These are phyloP conservation scores for Orychophragmus violaceus DNA, from an alignment of 345 rosid species.

Conservation along the genomic window DNA sequence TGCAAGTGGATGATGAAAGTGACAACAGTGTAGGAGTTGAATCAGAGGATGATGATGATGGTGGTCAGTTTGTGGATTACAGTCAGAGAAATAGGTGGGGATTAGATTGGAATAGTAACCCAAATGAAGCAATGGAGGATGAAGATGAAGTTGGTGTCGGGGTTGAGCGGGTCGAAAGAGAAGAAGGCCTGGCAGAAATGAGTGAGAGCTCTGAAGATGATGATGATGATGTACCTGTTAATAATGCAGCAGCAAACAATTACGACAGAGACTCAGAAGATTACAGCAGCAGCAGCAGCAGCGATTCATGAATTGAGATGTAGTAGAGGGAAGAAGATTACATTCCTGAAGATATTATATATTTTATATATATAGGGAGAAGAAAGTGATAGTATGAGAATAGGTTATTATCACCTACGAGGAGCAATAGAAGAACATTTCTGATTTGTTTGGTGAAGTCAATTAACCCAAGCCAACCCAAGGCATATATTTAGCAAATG, in stretches of 20 bases:
- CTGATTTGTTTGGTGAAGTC: slow-evolving; percentile 24
- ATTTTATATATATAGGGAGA: not conserved
- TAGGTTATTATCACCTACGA: slow-evolving; percentile 20
- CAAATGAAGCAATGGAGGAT: slow-evolving; percentile 41
- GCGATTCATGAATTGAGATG: slow-evolving; percentile 35
- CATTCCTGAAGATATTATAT: slow-evolving; percentile 14
- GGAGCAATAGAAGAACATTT: slow-evolving; percentile 14
- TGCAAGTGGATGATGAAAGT: slow-evolving; percentile 51
- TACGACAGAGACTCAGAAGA: slow-evolving; percentile 47
- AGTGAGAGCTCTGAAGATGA: slow-evolving; percentile 46
- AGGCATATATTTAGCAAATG: slow-evolving; percentile 26
- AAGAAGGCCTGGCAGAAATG: slow-evolving; percentile 39
- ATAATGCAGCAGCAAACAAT: slow-evolving; percentile 33
- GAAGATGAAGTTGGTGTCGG: slow-evolving; percentile 36
- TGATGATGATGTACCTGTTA: slow-evolving; percentile 27
- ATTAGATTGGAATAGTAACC: slow-evolving; percentile 30
- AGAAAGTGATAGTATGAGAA: slow-evolving; percentile 17
- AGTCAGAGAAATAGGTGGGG: slow-evolving; percentile 56
- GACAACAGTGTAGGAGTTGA: slow-evolving; percentile 58
- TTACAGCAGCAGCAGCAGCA: slow-evolving; percentile 88
- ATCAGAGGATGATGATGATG: slow-evolving; percentile 41
- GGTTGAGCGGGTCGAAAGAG: slow-evolving; percentile 32
- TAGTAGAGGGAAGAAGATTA: slow-evolving; percentile 11
- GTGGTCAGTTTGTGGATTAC: slow-evolving; percentile 44
- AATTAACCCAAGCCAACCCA: slow-evolving; percentile 1